Conservation (phyloP, 2,329 filamentous ascomycete species). For the Diaporthe ampelina region DNA sequence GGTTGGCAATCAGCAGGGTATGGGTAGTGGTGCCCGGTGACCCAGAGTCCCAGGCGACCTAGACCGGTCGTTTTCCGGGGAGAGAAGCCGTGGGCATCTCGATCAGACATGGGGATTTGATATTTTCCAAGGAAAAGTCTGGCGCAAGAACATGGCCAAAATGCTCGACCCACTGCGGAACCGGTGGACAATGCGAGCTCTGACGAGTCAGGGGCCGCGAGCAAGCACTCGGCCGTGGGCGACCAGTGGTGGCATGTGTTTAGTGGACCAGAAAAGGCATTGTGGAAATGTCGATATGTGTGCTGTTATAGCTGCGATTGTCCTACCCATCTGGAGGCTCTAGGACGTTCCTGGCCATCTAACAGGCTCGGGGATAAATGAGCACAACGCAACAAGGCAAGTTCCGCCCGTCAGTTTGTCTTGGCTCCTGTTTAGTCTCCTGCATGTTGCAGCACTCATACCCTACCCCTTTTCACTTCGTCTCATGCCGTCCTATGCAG, state of each 20-base stretch:
- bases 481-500: slow-evolving; percentile 33
- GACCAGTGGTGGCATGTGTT: background rate
- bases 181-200: background rate
- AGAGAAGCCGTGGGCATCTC: slow-evolving; percentile 21
- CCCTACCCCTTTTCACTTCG: slow-evolving; percentile 19
- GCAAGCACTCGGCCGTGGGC: slow-evolving; percentile 15
- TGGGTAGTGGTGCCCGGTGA: slow-evolving; percentile 8
- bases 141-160: slow-evolving; percentile 25
- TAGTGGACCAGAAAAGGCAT: background rate
- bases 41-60: background rate
- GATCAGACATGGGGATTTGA: slow-evolving; percentile 23
- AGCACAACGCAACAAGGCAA: background rate
- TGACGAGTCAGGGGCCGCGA: slow-evolving; percentile 22
- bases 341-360: slow-evolving; percentile 13
- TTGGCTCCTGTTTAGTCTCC: slow-evolving; percentile 24
- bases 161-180: slow-evolving; percentile 42
- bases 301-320: slow-evolving; percentile 3
- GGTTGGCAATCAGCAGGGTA: slow-evolving; percentile 8
- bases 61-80: slow-evolving; percentile 9
- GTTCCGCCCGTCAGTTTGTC: slow-evolving; percentile 27
- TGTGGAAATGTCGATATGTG: background rate
- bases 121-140: slow-evolving; percentile 10
- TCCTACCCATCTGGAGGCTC: background rate
- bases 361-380: slow-evolving; percentile 26
- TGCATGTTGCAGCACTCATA: slow-evolving; percentile 20